Evolutionary conservation across 495 filamentous ascomycete genomes (phyloP).

Genomic region (Hapsidospora chrysogenum): DNA sequence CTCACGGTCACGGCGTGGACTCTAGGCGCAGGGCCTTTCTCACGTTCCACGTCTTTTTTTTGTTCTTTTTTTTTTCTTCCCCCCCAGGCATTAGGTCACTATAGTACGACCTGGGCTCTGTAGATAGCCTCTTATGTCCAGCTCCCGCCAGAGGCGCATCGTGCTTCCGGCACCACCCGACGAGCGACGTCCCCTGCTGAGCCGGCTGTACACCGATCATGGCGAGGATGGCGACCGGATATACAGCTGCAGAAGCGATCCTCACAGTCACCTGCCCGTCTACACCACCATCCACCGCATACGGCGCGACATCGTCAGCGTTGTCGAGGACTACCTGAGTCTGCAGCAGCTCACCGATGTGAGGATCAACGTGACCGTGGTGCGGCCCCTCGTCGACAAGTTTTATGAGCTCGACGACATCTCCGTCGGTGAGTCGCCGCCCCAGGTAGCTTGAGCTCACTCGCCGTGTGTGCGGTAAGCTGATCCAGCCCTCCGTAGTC

Average conservation of each 20-base stretch:
- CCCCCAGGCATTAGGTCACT: too few species aligned
- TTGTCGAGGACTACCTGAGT: constrained; percentile 35
- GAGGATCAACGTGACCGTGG: constrained; percentile 51
- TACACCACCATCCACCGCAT: constrained; percentile 37
- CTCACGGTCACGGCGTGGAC: neutral
- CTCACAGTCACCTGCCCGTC: constrained; percentile 29
- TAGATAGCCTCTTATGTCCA: too few species aligned
- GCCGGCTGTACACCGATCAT: neutral
- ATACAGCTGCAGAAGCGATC: constrained; percentile 10
- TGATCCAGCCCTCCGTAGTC: constrained; percentile 10
- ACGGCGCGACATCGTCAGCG: constrained; percentile 30
- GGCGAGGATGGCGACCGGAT: constrained; percentile 3
- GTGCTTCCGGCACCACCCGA: neutral
- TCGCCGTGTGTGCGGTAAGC: too few species aligned
- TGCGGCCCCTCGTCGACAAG: constrained; percentile 52
- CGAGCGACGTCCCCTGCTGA: constrained; percentile 2
- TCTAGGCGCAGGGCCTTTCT: neutral
- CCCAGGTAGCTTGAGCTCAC: neutral
- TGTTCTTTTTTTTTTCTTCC: neutral
- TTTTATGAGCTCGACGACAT: constrained; percentile 53
- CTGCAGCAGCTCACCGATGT: constrained; percentile 51
- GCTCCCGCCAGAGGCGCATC: neutral
- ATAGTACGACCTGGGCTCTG: too few species aligned
- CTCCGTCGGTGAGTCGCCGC: constrained; percentile 37
- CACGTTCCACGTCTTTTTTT: neutral